phyloP scores from a whole-genome alignment of 2,329 filamentous ascomycete species.

The Stachybotrys echinatus region DNA sequence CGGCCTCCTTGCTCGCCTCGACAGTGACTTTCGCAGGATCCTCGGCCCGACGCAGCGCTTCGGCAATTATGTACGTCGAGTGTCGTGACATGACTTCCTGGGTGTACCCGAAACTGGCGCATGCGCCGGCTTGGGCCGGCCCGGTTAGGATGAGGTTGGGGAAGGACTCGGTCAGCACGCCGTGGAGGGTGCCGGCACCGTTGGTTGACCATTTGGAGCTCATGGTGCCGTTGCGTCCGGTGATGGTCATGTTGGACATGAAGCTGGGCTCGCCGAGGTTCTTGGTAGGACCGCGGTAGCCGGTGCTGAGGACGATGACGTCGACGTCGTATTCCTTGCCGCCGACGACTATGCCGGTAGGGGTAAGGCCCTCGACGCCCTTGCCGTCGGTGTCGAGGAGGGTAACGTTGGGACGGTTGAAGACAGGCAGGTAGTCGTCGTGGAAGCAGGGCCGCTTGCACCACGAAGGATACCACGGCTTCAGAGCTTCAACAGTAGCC shows the following conservation, averaged over 20 bases:
- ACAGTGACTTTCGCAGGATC: not conserved
- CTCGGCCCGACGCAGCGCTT: not conserved
- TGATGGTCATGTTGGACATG: not conserved
- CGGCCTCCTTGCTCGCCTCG: not conserved
- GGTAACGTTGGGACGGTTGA: conserved; percentile 53
- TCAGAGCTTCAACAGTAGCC: conserved; percentile 43
- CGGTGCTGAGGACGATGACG: not conserved
- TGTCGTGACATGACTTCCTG: not conserved
- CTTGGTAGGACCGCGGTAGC: not conserved
- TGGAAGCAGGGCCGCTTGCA: conserved; percentile 61
- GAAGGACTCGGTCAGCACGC: not conserved
- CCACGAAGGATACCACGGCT: conserved; percentile 55
- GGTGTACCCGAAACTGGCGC: not conserved
- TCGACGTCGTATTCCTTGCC: not conserved
- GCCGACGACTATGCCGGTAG: not conserved
- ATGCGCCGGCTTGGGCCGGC: not conserved
- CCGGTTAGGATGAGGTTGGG: not conserved
- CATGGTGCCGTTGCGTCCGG: not conserved
- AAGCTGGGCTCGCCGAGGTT: not conserved
- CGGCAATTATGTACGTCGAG: not conserved
- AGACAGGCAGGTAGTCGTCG: conserved; percentile 51
- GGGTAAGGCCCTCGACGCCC: not conserved
- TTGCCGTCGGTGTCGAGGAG: conserved; percentile 49
- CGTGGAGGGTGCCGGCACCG: not conserved
- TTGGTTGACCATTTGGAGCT: not conserved